Conservation (phyloP, 257 asterid species). For the Rhazya stricta region DNA sequence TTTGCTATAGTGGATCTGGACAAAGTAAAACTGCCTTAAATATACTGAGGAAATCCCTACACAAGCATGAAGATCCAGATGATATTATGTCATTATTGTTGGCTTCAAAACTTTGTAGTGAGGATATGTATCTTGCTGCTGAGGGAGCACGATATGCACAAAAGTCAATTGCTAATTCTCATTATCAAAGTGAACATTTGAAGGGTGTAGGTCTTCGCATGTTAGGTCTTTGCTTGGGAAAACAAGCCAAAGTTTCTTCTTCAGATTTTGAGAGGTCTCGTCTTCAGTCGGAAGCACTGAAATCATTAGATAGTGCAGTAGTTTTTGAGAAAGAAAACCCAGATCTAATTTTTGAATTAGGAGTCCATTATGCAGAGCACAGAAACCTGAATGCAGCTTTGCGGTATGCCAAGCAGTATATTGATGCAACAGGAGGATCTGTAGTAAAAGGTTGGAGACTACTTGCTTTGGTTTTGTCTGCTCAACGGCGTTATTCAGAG, state of each 20-base stretch:
- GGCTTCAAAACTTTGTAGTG: conserved; percentile 85
- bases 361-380: conserved; percentile 80
- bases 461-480: conserved; percentile 80
- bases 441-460: conserved; percentile 84
- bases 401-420: conserved; percentile 71
- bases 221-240: conserved; percentile 86
- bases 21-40: conserved; percentile 62
- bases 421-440: conserved; percentile 93
- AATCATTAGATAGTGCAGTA: conserved; percentile 70
- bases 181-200: conserved; percentile 56
- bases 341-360: conserved; percentile 77
- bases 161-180: conserved; percentile 57
- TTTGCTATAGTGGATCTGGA: conserved; percentile 68
- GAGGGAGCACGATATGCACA: conserved; percentile 82
- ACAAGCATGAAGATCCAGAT: conserved; percentile 72
- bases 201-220: conserved; percentile 77
- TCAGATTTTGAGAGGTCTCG: conserved; percentile 90
- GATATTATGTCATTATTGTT: conserved; percentile 66
- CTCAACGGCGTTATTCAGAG: conserved; percentile 78
- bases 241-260: conserved; percentile 75
- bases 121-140: conserved; percentile 66
- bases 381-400: conserved; percentile 79
- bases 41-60: conserved; percentile 71
- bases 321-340: conserved; percentile 68
- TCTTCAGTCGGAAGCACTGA: conserved; percentile 87